phyloP scores from a whole-genome alignment of 768 basidiomycete species.

The Lentinula edodes region DNA sequence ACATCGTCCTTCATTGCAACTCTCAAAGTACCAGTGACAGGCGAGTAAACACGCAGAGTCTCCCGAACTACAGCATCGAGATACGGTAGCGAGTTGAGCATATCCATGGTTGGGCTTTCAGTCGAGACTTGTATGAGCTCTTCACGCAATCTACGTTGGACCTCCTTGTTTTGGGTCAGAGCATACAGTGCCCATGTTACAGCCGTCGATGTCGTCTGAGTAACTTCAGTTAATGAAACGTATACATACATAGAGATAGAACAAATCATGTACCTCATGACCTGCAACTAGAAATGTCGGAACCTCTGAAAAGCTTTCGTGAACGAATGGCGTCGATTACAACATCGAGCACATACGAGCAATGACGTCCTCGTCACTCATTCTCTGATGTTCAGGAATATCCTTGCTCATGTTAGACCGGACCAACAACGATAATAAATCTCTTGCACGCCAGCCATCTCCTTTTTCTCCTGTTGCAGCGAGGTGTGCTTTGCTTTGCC shows the following conservation, averaged over 20 bases:
- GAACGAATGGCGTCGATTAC: too few relatives aligned
- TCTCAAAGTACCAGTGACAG: constrained; percentile 38
- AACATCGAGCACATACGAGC: constrained; percentile 8
- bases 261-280: not conserved
- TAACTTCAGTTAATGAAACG: too few relatives aligned
- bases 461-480: constrained; percentile 12
- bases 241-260: not conserved
- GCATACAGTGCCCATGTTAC: constrained; percentile 57
- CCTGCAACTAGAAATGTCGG: constrained; percentile 38
- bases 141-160: constrained; percentile 51
- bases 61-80: constrained; percentile 65
- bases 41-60: constrained; percentile 50
- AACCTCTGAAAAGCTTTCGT: constrained; percentile 18
- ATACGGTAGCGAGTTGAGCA: constrained; percentile 59
- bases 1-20: constrained; percentile 47
- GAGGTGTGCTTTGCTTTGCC: constrained; percentile 30
- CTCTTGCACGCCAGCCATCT: constrained; percentile 26
- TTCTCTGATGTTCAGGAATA: constrained; percentile 32
- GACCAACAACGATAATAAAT: constrained; percentile 41
- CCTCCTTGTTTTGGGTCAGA: constrained; percentile 38
- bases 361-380: constrained; percentile 46
- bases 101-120: constrained; percentile 64
- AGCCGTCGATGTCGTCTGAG: constrained; percentile 32
- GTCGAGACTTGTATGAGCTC: constrained; percentile 49
- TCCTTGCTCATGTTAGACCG: constrained; percentile 47